Evolutionary conservation across 2,329 filamentous ascomycete genomes (phyloP), one percentile per base, ranked within the genome.

Genomic region (Boeremia exigua): DNA sequence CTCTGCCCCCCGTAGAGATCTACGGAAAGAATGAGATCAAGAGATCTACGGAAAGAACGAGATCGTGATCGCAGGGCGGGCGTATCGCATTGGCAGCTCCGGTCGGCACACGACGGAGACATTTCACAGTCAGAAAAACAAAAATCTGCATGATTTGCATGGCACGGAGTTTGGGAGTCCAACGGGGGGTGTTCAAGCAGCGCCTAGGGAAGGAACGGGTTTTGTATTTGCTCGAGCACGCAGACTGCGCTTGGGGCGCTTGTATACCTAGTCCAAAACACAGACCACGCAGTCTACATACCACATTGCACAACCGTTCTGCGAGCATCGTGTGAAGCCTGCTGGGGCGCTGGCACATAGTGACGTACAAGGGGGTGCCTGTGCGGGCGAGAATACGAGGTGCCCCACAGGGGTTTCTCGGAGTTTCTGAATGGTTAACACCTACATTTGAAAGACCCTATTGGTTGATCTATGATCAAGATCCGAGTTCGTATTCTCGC

Each of bases 101-200:
- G 19, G 19, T 23, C 19, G 19, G 19, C 19, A 23, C 19, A 23
- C 19, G 19, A 23, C 19, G 19, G 19, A 23, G 19, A 23, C 19
- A 23, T 23, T 23, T 23, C 19, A 23, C 19, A 23, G 19, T 23
- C 19, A 32, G 14, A 32, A 32, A 14, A n/a, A n/a, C n/a, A 39
- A n/a, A 39, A 39, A n/a, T 19, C 23, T 39, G 49, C 34, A 53
- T 50, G 53, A 42, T 42, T 42, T 51, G 53, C 53, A 56, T 56
- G 47, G 53, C 53, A 50, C 40, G 53, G 53, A 56, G 53, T 56
- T 56, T 9, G 32, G 53, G 53, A 51, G 53, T 50, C 53, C 29
- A 40, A 10, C 14, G 23, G 23, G 39, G 19, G n/a, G n/a, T n/a
- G n/a, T n/a, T n/a, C n/a, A n/a, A n/a, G n/a, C n/a, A n/a, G n/a